These are phyloP conservation scores for Gossypium schwendimanii DNA, from an alignment of 441 rosid species.

Conservation along the genomic window DNA sequence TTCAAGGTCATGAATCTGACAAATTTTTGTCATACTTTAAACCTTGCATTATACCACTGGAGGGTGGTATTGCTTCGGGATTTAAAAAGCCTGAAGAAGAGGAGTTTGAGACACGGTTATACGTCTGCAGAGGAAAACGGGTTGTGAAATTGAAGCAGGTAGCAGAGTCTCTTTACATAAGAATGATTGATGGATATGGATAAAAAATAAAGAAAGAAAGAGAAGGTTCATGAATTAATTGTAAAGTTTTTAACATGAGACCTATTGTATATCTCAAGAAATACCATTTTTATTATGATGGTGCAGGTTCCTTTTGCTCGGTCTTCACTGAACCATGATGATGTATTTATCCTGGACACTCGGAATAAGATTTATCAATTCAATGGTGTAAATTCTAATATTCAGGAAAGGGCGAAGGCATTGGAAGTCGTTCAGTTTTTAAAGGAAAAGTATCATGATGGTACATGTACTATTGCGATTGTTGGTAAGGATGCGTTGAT, in stretches of 20 bases:
- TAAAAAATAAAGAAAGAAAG: background rate
- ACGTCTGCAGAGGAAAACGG: conserved; percentile 87
- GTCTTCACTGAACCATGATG: conserved; percentile 94
- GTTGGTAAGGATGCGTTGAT: conserved; percentile 62
- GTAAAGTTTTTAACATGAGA: conserved; percentile 9
- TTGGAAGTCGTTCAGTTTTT: conserved; percentile 93
- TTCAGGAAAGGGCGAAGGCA: conserved; percentile 99
- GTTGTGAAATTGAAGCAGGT: conserved; percentile 95
- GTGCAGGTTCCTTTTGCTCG: conserved; percentile 88
- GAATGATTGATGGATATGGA: background rate
- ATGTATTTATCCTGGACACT: conserved; percentile 88
- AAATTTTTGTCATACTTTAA: conserved; percentile 92
- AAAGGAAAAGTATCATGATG: conserved; percentile 93
- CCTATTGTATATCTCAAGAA: conserved; percentile 9
- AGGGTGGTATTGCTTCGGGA: conserved; percentile 96
- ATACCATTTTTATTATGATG: conserved; percentile 17
- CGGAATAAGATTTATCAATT: conserved; percentile 83
- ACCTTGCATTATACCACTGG: conserved; percentile 91
- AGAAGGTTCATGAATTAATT: conserved; percentile 11
- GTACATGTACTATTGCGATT: conserved; percentile 78
- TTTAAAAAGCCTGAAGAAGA: conserved; percentile 79
- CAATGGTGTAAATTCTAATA: conserved; percentile 94
- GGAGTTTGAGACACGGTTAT: conserved; percentile 75
- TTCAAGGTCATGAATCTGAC: conserved; percentile 96
- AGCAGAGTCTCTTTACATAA: conserved; percentile 3